Base-by-base conservation (phyloP, 2,329 filamentous ascomycete genomes). In the Hymenoscyphus occultus region DNA sequence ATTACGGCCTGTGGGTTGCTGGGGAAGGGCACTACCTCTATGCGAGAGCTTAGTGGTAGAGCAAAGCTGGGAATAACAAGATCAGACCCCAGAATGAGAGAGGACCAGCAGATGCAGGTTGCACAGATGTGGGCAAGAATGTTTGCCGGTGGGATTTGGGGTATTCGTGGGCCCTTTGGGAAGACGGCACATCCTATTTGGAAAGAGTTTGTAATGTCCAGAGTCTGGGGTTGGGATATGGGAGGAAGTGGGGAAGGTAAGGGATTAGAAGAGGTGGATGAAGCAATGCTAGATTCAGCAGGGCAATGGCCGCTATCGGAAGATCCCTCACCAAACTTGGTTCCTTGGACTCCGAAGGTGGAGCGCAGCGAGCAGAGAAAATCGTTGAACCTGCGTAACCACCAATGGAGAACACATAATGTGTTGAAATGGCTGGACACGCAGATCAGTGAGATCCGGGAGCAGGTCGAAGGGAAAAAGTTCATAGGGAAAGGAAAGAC, bases 1-100 rank as follows among this genome's bases (percentile, higher is more conserved):
- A 96, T 98, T 76, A 88, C 93, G n/a, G 90, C 93, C 14, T 98
- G 94, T 80, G 95, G 95, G 0, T 78, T 98, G 48, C 87, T 89
- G 67, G 93, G 90, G 31, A 91, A 90, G 79, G 82, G 84, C 66
- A 89, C 91, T 62, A 96, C 92, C n/a, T 93, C 86, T 75, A 82
- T 97, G 65, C 54, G 39, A 16, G 56, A 71, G 39, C 5, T 51
- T n/a, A 1, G 7, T 51, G 5, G n/a, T 10, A 10, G 9, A n/a
- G 3, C n/a, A 3, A 51, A 51, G 10, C 4, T 22, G 5, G 19
- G 19, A 22, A 10, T 13, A 10, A 51, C 10, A 3, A 51, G 22
- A 16, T 2, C n/a, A 3, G 10, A 10, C 12, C 6, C 14, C 12
- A 12, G 14, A 7, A 1, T 7, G 19, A n/a, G 45, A 12, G 45